phyloP scores from a whole-genome alignment of 192 early-diverging fungal species.

The Coemansia sp. region DNA sequence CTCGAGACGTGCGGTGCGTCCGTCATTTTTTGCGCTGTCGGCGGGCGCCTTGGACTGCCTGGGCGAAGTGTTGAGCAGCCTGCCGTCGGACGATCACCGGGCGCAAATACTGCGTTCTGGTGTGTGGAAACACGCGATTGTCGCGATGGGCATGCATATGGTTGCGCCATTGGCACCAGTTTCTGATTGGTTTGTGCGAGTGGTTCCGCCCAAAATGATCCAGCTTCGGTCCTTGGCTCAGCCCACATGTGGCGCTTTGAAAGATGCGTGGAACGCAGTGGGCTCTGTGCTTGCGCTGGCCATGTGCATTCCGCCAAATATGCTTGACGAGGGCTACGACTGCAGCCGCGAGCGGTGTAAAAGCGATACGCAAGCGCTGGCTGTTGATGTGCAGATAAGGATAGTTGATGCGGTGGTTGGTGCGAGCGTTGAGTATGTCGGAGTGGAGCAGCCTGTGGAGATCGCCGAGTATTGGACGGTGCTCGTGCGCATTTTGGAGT shows the following conservation, averaged over 20 bases:
- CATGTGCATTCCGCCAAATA: slow-evolving; percentile 9
- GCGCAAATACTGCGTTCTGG: slow-evolving; percentile 19
- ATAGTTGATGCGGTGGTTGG: slow-evolving; percentile 28
- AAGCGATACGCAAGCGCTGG: not conserved
- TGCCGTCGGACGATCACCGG: slow-evolving; percentile 3
- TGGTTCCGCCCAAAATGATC: slow-evolving; percentile 26
- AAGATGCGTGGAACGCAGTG: slow-evolving; percentile 25
- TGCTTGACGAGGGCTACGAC: slow-evolving; percentile 4
- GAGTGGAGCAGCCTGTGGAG: slow-evolving; percentile 17
- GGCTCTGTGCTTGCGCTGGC: slow-evolving; percentile 21
- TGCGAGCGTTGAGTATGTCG: slow-evolving; percentile 20
- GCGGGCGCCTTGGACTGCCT: slow-evolving; percentile 21
- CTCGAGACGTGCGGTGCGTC: slow-evolving; percentile 8
- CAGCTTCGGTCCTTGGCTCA: slow-evolving; percentile 4
- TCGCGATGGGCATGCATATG: slow-evolving; percentile 45
- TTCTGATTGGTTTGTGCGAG: slow-evolving; percentile 28
- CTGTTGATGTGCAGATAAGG: slow-evolving; percentile 14
- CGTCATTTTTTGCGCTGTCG: slow-evolving; percentile 27
- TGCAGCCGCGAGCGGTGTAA: not conserved
- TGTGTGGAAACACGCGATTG: slow-evolving; percentile 30
- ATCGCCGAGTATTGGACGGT: slow-evolving; percentile 26
- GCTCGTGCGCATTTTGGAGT: slow-evolving; percentile 28
- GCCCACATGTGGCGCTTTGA: slow-evolving; percentile 4
- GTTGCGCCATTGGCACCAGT: slow-evolving; percentile 6
- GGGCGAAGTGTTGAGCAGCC: slow-evolving; percentile 8